These are phyloP conservation scores for Aphanomyces invadans DNA, from an alignment of 352 stramenopile species.

Conservation along the genomic window DNA sequence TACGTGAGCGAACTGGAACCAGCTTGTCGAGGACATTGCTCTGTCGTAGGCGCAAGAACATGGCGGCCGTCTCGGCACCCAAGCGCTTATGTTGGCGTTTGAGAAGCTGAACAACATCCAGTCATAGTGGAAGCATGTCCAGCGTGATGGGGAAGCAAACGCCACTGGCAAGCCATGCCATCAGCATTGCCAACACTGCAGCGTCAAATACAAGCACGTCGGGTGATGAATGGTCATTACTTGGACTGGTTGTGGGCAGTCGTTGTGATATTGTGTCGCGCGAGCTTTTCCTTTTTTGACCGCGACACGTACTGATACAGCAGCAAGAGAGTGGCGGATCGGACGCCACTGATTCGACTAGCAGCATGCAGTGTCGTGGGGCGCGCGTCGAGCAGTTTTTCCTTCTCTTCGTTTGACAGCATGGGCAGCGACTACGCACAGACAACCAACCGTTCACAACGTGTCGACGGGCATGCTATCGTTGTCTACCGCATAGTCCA, in stretches of 20 bases:
- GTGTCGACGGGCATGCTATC: too few species aligned
- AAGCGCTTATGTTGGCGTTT: slow-evolving; percentile 80
- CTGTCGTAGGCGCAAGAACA: slow-evolving; percentile 58
- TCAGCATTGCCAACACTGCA: too few species aligned
- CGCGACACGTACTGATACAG: slow-evolving; percentile 68
- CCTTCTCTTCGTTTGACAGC: slow-evolving; percentile 93
- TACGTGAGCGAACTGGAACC: slow-evolving; percentile 27
- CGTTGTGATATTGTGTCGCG: not conserved
- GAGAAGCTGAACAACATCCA: slow-evolving; percentile 76
- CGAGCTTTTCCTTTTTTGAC: slow-evolving; percentile 27
- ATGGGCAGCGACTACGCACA: slow-evolving; percentile 75
- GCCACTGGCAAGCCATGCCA: not conserved
- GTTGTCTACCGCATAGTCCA: slow-evolving; percentile 71
- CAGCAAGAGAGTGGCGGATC: slow-evolving; percentile 64
- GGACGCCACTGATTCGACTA: slow-evolving; percentile 89
- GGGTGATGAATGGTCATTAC: too few species aligned
- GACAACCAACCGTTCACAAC: too few species aligned
- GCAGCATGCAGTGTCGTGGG: slow-evolving; percentile 93
- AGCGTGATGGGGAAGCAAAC: not conserved
- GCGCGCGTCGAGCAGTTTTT: slow-evolving; percentile 83
- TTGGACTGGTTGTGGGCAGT: too few species aligned
- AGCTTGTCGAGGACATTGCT: not conserved
- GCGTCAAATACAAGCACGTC: too few species aligned
- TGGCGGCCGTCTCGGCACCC: slow-evolving; percentile 60
- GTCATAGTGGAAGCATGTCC: not conserved